Percentiles rank a stretch among this genome's conserved stretches.
Evolutionary conservation across 768 basidiomycete species (phyloP).

Genomic region (Mrakia blollopis): DNA sequence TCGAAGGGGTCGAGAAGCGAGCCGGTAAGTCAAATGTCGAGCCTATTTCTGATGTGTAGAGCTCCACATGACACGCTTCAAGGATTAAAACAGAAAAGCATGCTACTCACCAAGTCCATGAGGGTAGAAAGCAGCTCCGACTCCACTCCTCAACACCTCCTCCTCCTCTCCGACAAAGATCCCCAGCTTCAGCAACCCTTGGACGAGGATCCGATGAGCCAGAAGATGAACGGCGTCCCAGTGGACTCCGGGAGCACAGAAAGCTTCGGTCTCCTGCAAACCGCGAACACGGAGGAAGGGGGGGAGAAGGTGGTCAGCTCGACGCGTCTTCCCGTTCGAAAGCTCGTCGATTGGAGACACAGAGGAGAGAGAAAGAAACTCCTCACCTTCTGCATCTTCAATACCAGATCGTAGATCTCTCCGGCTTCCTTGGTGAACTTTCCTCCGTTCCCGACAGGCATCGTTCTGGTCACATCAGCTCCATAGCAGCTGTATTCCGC

Average conservation of each 20-base stretch:
- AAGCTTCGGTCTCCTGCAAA: slow-evolving; percentile 54
- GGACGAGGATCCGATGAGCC: slow-evolving; percentile 75
- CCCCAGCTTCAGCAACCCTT: slow-evolving; percentile 73
- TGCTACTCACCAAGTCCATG: slow-evolving; percentile 63
- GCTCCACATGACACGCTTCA: too few species aligned
- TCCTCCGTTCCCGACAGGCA: slow-evolving; percentile 78
- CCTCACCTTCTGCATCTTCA: slow-evolving; percentile 78
- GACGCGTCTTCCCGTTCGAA: background rate
- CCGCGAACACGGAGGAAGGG: background rate
- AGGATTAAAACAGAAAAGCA: too few species aligned
- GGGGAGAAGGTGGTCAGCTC: background rate
- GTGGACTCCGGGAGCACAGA: slow-evolving; percentile 69
- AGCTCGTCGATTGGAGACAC: background rate
- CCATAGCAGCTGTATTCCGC: slow-evolving; percentile 78
- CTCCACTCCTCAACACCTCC: slow-evolving; percentile 64
- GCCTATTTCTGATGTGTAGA: too few species aligned
- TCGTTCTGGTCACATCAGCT: slow-evolving; percentile 55
- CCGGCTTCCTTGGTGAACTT: slow-evolving; percentile 75
- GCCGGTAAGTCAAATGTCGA: background rate
- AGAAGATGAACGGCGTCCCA: slow-evolving; percentile 85
- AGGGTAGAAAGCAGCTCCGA: slow-evolving; percentile 84
- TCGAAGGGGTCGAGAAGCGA: too few species aligned
- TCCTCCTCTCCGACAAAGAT: slow-evolving; percentile 68
- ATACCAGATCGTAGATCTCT: slow-evolving; percentile 79
- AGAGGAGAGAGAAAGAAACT: background rate